A percentile compares a stretch with the other conserved stretches of the same genome.
Conservation (phyloP, 495 filamentous ascomycete genomes). For the Trichodelitschia bisporula region DNA sequence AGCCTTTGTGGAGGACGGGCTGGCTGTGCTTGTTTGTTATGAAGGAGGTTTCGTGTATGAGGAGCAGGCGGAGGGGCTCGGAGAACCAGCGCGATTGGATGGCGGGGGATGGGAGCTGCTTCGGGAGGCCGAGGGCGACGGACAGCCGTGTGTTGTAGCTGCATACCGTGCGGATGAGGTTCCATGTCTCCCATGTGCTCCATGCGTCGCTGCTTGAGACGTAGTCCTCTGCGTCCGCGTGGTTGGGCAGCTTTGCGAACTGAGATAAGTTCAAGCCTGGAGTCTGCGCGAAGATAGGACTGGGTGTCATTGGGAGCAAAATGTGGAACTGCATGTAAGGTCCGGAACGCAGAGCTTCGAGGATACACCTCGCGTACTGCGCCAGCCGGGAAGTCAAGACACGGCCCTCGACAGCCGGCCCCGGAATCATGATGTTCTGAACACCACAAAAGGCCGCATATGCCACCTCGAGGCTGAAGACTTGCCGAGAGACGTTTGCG, state of each 20-base stretch:
- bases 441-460: constrained; percentile 91
- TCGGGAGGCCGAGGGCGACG: constrained; percentile 60
- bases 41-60: constrained; percentile 41
- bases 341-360: constrained; percentile 47
- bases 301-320: constrained; percentile 52
- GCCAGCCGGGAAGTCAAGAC: too few relatives aligned
- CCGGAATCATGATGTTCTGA: constrained; percentile 55
- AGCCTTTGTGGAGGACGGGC: constrained; percentile 55
- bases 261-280: too few relatives aligned
- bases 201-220: constrained; percentile 29
- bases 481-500: constrained; percentile 61
- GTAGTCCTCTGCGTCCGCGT: constrained; percentile 18
- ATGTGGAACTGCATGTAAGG: constrained; percentile 59
- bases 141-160: constrained; percentile 61
- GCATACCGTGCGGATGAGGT: constrained; percentile 64
- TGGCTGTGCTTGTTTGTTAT: constrained; percentile 54
- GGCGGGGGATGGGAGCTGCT: constrained; percentile 43
- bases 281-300: constrained; percentile 25
- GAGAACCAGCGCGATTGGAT: constrained; percentile 84
- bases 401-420: constrained; percentile 33
- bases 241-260: too few relatives aligned
- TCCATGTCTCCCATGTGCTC: constrained; percentile 82
- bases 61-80: constrained; percentile 66
- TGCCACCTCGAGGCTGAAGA: constrained; percentile 68
- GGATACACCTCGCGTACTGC: constrained; percentile 68